Percentiles rank a stretch among this genome's conserved stretches.
Evolutionary conservation across 768 basidiomycete species (phyloP).

Genomic region (Suillus occidentalis): DNA sequence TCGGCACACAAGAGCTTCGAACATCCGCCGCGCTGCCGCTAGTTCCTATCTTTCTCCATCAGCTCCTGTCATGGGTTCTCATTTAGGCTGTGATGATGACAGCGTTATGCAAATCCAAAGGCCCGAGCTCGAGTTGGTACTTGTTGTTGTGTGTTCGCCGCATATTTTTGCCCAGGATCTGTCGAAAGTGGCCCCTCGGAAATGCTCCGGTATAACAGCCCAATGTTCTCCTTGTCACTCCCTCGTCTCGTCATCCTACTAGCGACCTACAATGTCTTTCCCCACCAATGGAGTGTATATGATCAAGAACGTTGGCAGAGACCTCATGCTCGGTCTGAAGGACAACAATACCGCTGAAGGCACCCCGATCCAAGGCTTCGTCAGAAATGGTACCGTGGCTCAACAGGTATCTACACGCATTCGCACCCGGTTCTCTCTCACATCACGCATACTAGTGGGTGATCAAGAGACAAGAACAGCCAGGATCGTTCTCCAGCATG

Average conservation of each 20-base stretch:
- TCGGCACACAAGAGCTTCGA: background rate
- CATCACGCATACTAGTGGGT: too few species aligned
- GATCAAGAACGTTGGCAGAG: too few species aligned
- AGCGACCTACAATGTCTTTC: background rate
- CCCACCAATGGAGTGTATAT: too few species aligned
- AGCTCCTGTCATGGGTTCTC: background rate
- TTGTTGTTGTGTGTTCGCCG: background rate
- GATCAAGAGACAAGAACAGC: too few species aligned
- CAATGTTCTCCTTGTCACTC: background rate
- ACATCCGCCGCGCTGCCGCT: background rate
- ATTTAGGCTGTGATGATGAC: background rate
- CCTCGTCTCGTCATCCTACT: background rate
- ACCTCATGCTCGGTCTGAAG: too few species aligned
- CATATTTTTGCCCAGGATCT: background rate
- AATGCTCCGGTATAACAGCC: background rate
- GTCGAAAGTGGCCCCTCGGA: background rate
- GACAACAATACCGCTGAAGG: too few species aligned
- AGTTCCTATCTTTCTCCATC: background rate
- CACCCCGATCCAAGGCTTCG: too few species aligned
- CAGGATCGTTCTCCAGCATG: too few species aligned
- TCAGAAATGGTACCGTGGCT: too few species aligned
- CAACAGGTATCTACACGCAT: too few species aligned
- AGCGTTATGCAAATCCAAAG: background rate
- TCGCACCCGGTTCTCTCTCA: too few species aligned
- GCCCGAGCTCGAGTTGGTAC: background rate